Percentiles rank a stretch among this genome's conserved stretches.
Conservation (phyloP, 352 stramenopile species). For the Globisporangium nunn region DNA sequence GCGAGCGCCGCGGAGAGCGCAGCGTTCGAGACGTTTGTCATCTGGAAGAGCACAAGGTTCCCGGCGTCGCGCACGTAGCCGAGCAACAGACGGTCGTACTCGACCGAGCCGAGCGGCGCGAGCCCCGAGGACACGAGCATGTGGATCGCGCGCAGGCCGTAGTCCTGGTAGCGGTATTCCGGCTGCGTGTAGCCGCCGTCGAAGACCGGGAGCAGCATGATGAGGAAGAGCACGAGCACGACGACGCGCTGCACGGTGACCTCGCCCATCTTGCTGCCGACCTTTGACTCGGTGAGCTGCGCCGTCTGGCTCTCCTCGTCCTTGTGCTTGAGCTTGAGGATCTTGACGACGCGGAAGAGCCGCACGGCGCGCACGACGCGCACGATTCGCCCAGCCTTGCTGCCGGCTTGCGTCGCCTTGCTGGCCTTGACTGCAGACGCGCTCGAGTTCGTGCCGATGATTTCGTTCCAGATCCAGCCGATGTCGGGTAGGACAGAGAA, state of each 20-base stretch:
- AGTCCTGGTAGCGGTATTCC: slow-evolving; percentile 83
- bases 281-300: slow-evolving; percentile 79
- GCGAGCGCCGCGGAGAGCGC: slow-evolving; percentile 25
- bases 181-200: slow-evolving; percentile 71
- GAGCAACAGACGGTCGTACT: slow-evolving; percentile 51
- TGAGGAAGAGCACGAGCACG: slow-evolving; percentile 85
- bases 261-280: slow-evolving; percentile 86
- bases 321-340: slow-evolving; percentile 81
- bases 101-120: slow-evolving; percentile 22
- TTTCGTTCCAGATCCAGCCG: slow-evolving; percentile 69
- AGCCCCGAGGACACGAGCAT: slow-evolving; percentile 52
- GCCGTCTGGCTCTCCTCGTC: slow-evolving; percentile 25
- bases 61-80: slow-evolving; percentile 63
- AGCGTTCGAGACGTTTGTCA: slow-evolving; percentile 44
- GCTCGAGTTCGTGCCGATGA: slow-evolving; percentile 43
- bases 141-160: slow-evolving; percentile 73
- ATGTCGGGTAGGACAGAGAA: slow-evolving; percentile 84
- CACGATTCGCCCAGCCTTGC: slow-evolving; percentile 81
- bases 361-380: slow-evolving; percentile 75
- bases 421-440: slow-evolving; percentile 58
- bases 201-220: slow-evolving; percentile 86
- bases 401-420: slow-evolving; percentile 62
- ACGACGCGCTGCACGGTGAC: slow-evolving; percentile 82
- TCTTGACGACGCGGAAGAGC: slow-evolving; percentile 83
- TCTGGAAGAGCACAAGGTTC: slow-evolving; percentile 42